Evolutionary conservation across 129 eudicot genomes (phyloP), one percentile per base, ranked within the genome.

Genomic region (Artemisia tridentata): DNA sequence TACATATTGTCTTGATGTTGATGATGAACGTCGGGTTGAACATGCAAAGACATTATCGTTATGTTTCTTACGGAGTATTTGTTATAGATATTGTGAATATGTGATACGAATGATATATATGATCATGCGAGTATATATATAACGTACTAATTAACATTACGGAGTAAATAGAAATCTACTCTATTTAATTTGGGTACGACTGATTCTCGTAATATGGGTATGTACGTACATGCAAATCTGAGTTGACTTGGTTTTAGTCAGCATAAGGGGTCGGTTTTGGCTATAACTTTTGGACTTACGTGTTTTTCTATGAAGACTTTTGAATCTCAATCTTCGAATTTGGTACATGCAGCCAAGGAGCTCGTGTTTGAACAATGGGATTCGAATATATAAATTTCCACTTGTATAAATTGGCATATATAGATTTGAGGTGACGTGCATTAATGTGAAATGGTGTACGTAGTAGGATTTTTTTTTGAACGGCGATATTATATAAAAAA

Each of bases 201-300:
- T 43, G 29, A 3, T 74, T 74, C 79, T n/a, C 66, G 46, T 11
- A 31, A 47, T 19, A 16, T 16, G 38, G 17, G 62, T 29, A 46
- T 18, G 7, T n/a, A 17, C 11, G 62, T 29, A 15, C 73, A 68
- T 70, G 77, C 47, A 43, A 49, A 74, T 48, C 58, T 54, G 31
- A 43, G 63, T 76, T 60, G 80, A 76, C 75, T 34, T 76, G 71
- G 63, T 69, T 60, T 31, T 69, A 21, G 75, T 76, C 75, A 69
- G 45, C 19, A 7, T 41, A 23, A 20, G 54, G 63, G 65, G 65
- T 29, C 21, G 54, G 61, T 52, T 41, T 20, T 13, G 43, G 63
- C 1, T 18, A 48, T 68, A 48, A 29, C 47, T 27, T 76, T 59
- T 68, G 62, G 69, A 68, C 64, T 74, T 50, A 9, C 48, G 31